Evolutionary conservation across 1,284 basidiomycete genomes (phyloP), one percentile per base, ranked within the genome.

Genomic region (Bjerkandera adusta): DNA sequence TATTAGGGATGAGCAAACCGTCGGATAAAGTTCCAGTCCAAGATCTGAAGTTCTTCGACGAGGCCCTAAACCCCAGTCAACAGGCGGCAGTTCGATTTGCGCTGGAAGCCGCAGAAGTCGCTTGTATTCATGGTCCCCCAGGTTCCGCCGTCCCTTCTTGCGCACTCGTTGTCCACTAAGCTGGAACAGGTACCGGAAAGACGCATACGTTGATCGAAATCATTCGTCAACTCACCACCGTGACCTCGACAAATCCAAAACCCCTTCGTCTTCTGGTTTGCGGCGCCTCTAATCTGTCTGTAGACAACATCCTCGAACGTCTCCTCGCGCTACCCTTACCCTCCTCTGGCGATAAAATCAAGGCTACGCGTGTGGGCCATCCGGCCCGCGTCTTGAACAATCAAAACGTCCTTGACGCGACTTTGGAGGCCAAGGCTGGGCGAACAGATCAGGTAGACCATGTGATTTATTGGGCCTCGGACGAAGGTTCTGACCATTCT

Each of bases 121-220:
- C 90, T 0, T 91, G 94, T 54, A 94, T 99, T n/a, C 95, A 97
- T 61, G 95, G 96, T 0, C 96, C 96, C 4, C 95, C 96, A 49
- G 95, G 92, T 89, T 64, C 49, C 65, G 34, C 39, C 26, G 24
- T 11, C 16, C 18, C 21, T 13, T 22, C 30, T 44, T 29, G 7
- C 10, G 29, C n/a, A n/a, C 11, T 16, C 27, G 20, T 24, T 2
- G 24, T 15, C n/a, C n/a, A n/a, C n/a, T n/a, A n/a, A n/a, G n/a
- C 42, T 36, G 13, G 54, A 50, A 10, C 48, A 87, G 85, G 86
- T 27, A 94, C 92, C 0, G 93, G 93, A 5, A 97, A 97, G 70
- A 97, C 93, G 0, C 89, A 92, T 56, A 95, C 93, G 0, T 74
- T 97, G 8, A 85, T 96, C 30, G 93, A 97, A 62, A 78, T 95